phyloP scores from a whole-genome alignment of 352 stramenopile genomes.

The Globisporangium abappressorium region DNA sequence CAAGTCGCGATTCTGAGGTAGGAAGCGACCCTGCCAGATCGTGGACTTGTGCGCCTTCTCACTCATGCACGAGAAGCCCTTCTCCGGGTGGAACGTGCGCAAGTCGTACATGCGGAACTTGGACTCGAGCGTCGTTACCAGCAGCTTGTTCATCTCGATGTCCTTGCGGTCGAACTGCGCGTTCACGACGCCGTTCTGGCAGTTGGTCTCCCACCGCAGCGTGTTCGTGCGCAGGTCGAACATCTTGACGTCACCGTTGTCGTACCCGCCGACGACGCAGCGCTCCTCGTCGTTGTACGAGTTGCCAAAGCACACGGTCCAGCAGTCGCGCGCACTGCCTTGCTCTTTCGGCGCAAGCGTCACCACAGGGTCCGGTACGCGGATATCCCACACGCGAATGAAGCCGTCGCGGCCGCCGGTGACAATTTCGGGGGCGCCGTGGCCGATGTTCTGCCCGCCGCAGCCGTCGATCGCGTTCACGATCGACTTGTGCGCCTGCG shows the following conservation, averaged over 20 bases:
- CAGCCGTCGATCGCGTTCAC: slow-evolving; percentile 96
- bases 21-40: slow-evolving; percentile 92
- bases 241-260: slow-evolving; percentile 98
- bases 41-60: slow-evolving; percentile 95
- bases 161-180: slow-evolving; percentile 95
- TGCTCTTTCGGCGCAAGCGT: slow-evolving; percentile 88
- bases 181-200: slow-evolving; percentile 94
- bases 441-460: slow-evolving; percentile 86
- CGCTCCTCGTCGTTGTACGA: slow-evolving; percentile 93
- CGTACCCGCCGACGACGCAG: slow-evolving; percentile 92
- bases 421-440: slow-evolving; percentile 92
- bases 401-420: slow-evolving; percentile 93
- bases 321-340: slow-evolving; percentile 90
- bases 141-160: slow-evolving; percentile 98
- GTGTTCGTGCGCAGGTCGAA: slow-evolving; percentile 94
- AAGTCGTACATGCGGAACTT: slow-evolving; percentile 96
- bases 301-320: slow-evolving; percentile 95
- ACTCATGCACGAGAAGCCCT: slow-evolving; percentile 91
- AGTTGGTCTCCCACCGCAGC: slow-evolving; percentile 96
- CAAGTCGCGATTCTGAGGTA: slow-evolving; percentile 95
- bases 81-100: slow-evolving; percentile 88
- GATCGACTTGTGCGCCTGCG: slow-evolving; percentile 91
- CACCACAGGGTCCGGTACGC: slow-evolving; percentile 89
- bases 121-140: slow-evolving; percentile 94
- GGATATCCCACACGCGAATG: slow-evolving; percentile 95